Conservation (phyloP, 2,329 filamentous ascomycete genomes). For the Colletotrichum truncatum region DNA sequence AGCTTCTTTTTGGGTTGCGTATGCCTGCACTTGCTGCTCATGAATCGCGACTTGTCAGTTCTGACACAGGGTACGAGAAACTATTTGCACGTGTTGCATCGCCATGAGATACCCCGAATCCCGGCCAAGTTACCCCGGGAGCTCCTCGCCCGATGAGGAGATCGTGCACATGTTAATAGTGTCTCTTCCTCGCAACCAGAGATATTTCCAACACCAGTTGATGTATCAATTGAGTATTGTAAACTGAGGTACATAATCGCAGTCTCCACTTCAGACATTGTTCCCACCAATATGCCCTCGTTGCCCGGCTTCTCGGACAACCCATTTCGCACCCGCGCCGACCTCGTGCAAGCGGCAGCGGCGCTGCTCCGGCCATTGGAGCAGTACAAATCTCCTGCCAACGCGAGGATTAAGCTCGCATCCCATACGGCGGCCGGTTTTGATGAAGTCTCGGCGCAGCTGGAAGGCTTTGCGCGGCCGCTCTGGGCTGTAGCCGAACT, state of each 20-base stretch:
- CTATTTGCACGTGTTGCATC: too few relatives aligned
- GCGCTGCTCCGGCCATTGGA: constrained; percentile 38
- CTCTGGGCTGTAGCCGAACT: constrained; percentile 33
- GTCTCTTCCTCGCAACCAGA: neutral
- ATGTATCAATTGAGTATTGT: too few relatives aligned
- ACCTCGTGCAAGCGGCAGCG: constrained; percentile 37
- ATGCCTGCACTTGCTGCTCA: too few relatives aligned
- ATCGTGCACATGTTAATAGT: neutral
- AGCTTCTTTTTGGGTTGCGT: too few relatives aligned
- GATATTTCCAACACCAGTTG: neutral
- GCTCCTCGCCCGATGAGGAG: neutral
- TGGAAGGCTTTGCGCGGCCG: constrained; percentile 46
- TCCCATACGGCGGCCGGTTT: constrained; percentile 42
- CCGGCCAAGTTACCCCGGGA: neutral
- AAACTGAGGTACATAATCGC: neutral
- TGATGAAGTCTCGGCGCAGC: constrained; percentile 44
- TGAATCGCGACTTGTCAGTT: too few relatives aligned
- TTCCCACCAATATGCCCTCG: constrained; percentile 32
- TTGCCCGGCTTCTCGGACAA: constrained; percentile 44
- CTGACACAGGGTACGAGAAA: too few relatives aligned
- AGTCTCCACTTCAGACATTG: neutral
- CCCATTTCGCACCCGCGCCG: constrained; percentile 38
- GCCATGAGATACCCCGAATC: too few relatives aligned
- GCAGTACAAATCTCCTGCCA: constrained; percentile 37
- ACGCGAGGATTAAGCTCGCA: constrained; percentile 41